Evolutionary conservation across 805 yeast genomes (phyloP).

Genomic region (Cyberlindnera mycetangii): DNA sequence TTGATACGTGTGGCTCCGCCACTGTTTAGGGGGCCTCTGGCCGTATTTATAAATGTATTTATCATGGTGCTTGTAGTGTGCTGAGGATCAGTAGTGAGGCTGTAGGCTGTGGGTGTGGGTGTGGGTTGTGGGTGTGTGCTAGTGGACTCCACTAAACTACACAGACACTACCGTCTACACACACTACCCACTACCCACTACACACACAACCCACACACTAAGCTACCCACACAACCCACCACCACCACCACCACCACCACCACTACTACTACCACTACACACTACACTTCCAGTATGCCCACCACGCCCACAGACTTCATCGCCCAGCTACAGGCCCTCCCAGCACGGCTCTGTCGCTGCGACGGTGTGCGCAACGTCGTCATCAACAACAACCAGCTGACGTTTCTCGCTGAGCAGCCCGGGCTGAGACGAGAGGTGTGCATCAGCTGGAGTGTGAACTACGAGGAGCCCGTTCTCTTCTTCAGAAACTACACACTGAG

Average conservation of each 20-base stretch:
- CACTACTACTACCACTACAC: neutral
- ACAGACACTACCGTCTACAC: too few relatives aligned
- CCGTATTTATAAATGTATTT: conserved; percentile 3
- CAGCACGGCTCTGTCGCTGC: neutral
- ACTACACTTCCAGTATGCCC: neutral
- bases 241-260: too few relatives aligned
- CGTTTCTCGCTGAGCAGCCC: neutral
- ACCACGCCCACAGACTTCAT: neutral
- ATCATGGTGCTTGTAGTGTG: too few relatives aligned
- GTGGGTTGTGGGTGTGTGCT: too few relatives aligned
- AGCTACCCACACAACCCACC: too few relatives aligned
- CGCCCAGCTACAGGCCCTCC: neutral
- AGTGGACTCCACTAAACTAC: too few relatives aligned
- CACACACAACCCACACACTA: too few relatives aligned
- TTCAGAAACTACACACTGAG: conserved; percentile 7
- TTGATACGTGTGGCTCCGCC: neutral
- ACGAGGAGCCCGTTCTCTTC: conserved; percentile 15
- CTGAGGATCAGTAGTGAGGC: too few relatives aligned
- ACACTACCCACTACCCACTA: too few relatives aligned
- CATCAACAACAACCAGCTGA: neutral
- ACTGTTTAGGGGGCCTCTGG: neutral
- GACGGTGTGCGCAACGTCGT: neutral
- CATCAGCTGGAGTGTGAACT: conserved; percentile 6
- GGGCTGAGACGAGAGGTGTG: neutral
- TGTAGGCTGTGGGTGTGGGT: too few relatives aligned